These are phyloP conservation scores for Ulvella scutata DNA, from an alignment of 139 green algal species.

Conservation along the genomic window DNA sequence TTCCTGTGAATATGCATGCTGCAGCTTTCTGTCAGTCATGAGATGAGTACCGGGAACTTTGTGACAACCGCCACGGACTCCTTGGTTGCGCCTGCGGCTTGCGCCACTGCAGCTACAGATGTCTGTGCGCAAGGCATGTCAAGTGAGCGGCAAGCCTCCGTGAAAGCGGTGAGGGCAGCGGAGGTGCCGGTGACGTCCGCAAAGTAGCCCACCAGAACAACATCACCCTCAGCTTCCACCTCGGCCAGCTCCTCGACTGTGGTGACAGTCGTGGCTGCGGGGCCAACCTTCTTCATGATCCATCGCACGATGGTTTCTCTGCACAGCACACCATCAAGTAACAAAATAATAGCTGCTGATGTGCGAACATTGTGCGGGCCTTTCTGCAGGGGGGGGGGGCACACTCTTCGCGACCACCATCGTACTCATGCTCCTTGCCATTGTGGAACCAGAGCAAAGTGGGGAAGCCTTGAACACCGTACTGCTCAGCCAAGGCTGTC, in stretches of 20 bases:
- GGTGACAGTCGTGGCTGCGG: slow-evolving; percentile 35
- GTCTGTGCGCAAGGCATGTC: slow-evolving; percentile 48
- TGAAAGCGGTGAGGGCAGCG: not conserved
- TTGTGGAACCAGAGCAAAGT: slow-evolving; percentile 81
- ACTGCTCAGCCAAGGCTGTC: slow-evolving; percentile 33
- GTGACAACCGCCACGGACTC: slow-evolving; percentile 35
- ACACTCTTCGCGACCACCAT: slow-evolving; percentile 51
- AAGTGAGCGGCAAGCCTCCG: not conserved
- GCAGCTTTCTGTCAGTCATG: not conserved
- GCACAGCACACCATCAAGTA: not conserved
- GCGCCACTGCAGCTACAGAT: slow-evolving; percentile 38
- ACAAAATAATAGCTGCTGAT: not conserved
- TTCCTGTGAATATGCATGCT: no score
- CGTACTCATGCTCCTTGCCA: slow-evolving; percentile 56
- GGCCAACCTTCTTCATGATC: slow-evolving; percentile 83
- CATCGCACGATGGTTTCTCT: slow-evolving; percentile 61
- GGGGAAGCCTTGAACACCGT: slow-evolving; percentile 54
- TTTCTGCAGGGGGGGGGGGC: not conserved
- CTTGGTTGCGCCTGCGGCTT: slow-evolving; percentile 34
- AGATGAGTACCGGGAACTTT: slow-evolving; percentile 33
- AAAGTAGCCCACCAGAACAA: slow-evolving; percentile 59
- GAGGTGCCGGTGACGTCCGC: slow-evolving; percentile 16
- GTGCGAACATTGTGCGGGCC: not conserved
- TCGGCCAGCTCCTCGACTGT: slow-evolving; percentile 25
- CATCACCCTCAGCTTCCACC: slow-evolving; percentile 24